These are phyloP conservation scores for Pyrenophora teres DNA, from an alignment of 2,329 filamentous ascomycete species.

Conservation along the genomic window DNA sequence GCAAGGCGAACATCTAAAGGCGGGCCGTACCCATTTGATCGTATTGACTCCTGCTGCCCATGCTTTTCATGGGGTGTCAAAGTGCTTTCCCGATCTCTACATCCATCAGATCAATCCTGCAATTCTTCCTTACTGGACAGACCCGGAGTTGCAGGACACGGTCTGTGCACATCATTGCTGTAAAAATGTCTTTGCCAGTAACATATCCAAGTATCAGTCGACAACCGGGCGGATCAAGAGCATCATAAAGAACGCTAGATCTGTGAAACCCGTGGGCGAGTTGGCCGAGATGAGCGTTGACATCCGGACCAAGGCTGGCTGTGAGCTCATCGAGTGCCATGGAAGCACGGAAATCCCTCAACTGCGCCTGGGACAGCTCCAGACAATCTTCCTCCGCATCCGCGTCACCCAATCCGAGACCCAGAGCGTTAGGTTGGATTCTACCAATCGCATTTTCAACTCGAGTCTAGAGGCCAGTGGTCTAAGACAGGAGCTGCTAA, in stretches of 20 bases:
- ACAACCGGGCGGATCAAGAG: constrained; percentile 26
- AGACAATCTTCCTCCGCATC: constrained; percentile 30
- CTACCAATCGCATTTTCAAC: constrained; percentile 28
- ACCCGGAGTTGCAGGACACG: constrained; percentile 14
- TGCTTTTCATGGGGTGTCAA: constrained; percentile 30
- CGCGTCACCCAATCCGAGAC: constrained; percentile 23
- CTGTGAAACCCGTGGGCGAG: constrained; percentile 25
- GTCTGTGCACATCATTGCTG: constrained; percentile 30
- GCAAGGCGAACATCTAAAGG: constrained; percentile 15
- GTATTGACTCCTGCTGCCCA: constrained; percentile 32
- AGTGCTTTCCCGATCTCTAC: constrained; percentile 23
- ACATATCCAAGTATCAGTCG: constrained; percentile 33
- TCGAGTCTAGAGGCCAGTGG: constrained; percentile 27
- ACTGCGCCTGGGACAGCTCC: constrained; percentile 35
- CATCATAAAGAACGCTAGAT: constrained; percentile 35
- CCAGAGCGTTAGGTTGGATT: constrained; percentile 20
- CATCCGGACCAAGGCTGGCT: constrained; percentile 29
- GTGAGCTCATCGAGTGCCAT: constrained; percentile 25
- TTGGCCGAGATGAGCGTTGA: constrained; percentile 30
- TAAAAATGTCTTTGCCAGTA: constrained; percentile 32
- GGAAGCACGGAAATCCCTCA: constrained; percentile 23
- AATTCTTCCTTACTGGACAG: constrained; percentile 25
- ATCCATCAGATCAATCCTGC: constrained; percentile 39
- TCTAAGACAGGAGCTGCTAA: constrained; percentile 28
- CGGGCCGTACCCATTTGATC: constrained; percentile 32